Evolutionary conservation across 2,329 filamentous ascomycete genomes (phyloP), one percentile per base, ranked within the genome.

Genomic region (Chaetomium olivaceum): DNA sequence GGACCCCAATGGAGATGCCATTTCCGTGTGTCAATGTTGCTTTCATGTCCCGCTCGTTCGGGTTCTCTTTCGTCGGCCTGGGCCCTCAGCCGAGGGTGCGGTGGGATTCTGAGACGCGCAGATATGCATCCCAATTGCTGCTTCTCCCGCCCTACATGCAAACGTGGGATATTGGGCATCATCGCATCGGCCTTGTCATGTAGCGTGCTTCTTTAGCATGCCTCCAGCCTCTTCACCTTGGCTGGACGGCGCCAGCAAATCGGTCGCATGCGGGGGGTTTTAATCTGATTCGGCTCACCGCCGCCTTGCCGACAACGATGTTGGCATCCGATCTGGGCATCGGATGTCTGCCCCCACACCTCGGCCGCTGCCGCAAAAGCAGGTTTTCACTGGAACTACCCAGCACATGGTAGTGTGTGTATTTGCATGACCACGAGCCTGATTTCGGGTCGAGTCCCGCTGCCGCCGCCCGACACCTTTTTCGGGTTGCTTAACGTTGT

Each of bases 141-240:
- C 50, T 64, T 62, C 61, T 56, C 62, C 52, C 31, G 29, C 60
- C 50, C 23, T 68, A 64, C 68, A 69, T 67, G 65, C 61, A 63
- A 46, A 46, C 29, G 33, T 23, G 43, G 25, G 50, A 54, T 64
- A 61, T 71, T 70, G 68, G 69, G 69, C 69, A 71, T 66, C 69
- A 70, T 68, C 69, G 68, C 71, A 72, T 69, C 25, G 63, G 50
- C 29, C 60, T 57, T 50, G 65, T 39, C 61, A 51, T 55, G 63
- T 67, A 60, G 64, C 48, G 61, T 68, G 56, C 25, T 52, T 31
- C 59, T 46, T 48, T 21, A 57, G 36, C 25, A 57, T 58, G 58
- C 50, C 51, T 61, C 39, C 29, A 21, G 6, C 31, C 51, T 63
- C 61, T 66, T 63, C 64, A 70, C 64, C 67, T 68, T 64, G 59